These are phyloP conservation scores for Penicillium polonicum DNA, from an alignment of 2,329 filamentous ascomycete genomes.

Conservation along the genomic window DNA sequence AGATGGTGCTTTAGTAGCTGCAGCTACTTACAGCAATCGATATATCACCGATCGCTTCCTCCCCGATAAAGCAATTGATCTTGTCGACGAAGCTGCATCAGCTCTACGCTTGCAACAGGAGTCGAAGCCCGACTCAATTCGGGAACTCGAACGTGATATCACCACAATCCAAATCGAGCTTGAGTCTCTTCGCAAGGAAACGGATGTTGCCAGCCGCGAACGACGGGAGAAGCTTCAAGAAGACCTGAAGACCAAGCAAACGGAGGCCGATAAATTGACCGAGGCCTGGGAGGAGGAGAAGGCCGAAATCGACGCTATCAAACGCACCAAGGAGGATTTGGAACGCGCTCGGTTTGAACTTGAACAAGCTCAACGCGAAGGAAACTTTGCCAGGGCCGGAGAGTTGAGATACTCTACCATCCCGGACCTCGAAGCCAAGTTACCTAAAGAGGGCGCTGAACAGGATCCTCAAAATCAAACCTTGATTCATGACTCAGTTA, in stretches of 20 bases:
- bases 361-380: conserved; percentile 80
- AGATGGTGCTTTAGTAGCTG: conserved; percentile 85
- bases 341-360: conserved; percentile 82
- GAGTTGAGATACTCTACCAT: conserved; percentile 88
- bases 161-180: conserved; percentile 98
- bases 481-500: conserved; percentile 91
- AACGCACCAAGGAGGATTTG: conserved; percentile 82
- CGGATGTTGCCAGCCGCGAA: conserved; percentile 83
- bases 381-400: conserved; percentile 86
- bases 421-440: conserved; percentile 71
- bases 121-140: conserved; percentile 92
- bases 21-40: conserved; percentile 86
- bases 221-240: conserved; percentile 80
- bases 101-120: conserved; percentile 90
- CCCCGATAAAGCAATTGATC: conserved; percentile 94
- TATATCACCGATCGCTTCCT: conserved; percentile 96
- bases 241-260: conserved; percentile 72
- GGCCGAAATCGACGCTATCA: conserved; percentile 79
- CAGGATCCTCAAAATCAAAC: conserved; percentile 49
- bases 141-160: conserved; percentile 87
- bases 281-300: conserved; percentile 89
- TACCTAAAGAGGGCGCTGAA: conserved; percentile 70
- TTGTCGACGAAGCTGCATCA: conserved; percentile 93
- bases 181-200: conserved; percentile 91
- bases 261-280: conserved; percentile 71